Conservation (phyloP, 2,329 filamentous ascomycete species). For the Amauroascus verrucosus region DNA sequence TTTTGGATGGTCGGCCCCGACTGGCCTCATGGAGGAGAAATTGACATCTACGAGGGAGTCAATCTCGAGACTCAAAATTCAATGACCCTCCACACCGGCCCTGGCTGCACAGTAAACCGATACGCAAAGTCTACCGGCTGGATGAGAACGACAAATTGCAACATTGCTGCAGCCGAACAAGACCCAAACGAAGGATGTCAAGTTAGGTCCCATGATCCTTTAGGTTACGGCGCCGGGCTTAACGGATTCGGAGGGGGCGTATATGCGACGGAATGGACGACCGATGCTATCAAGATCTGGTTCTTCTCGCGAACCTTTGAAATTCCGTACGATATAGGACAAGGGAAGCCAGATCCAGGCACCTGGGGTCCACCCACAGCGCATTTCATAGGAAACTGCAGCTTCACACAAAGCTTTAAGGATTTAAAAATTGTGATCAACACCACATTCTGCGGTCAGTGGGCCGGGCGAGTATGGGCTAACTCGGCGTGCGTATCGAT, state of each 20-base stretch:
- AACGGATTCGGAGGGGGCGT: conserved; percentile 43
- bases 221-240: conserved; percentile 44
- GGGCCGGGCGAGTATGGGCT: conserved; percentile 36
- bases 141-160: conserved; percentile 41
- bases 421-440: conserved; percentile 40
- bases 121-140: conserved; percentile 42
- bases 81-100: conserved; percentile 42
- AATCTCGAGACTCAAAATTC: conserved; percentile 36
- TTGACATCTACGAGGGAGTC: conserved; percentile 46
- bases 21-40: conserved; percentile 39
- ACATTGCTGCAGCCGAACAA: conserved; percentile 35
- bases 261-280: conserved; percentile 42
- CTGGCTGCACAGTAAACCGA: conserved; percentile 33
- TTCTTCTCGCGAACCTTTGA: conserved; percentile 36
- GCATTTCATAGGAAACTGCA: conserved; percentile 35
- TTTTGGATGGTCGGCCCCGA: conserved; percentile 37
- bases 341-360: conserved; percentile 35
- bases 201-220: conserved; percentile 29
- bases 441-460: conserved; percentile 47
- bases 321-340: conserved; percentile 39
- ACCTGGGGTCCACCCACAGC: conserved; percentile 40
- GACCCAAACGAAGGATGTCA: conserved; percentile 34
- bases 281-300: conserved; percentile 42
- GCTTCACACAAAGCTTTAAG: conserved; percentile 34
- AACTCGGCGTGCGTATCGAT: conserved; percentile 8